Conservation (phyloP, 768 basidiomycete species). For the Lentinula boryana region DNA sequence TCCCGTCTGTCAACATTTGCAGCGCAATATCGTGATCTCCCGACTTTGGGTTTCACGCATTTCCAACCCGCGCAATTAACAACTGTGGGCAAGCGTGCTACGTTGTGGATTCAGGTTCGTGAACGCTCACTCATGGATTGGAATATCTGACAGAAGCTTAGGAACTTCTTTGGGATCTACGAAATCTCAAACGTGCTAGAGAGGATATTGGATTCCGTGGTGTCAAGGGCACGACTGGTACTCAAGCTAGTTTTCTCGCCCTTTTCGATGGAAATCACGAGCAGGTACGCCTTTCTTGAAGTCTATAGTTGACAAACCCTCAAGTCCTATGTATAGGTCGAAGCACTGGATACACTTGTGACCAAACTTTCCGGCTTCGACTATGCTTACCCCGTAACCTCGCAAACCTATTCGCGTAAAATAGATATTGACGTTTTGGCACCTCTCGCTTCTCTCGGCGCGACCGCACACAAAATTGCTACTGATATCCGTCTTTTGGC, state of each 20-base stretch:
- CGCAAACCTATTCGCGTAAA: constrained; percentile 98
- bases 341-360: constrained; percentile 81
- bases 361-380: constrained; percentile 89
- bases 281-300: constrained; percentile 44
- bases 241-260: constrained; percentile 92
- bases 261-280: constrained; percentile 94
- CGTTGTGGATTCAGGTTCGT: constrained; percentile 88
- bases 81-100: constrained; percentile 95
- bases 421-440: constrained; percentile 92
- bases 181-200: constrained; percentile 84
- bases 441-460: constrained; percentile 85
- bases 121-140: not conserved
- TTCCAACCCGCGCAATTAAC: constrained; percentile 99
- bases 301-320: not conserved
- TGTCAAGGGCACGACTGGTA: constrained; percentile 99
- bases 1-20: constrained; percentile 85
- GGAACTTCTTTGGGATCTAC: constrained; percentile 95
- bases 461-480: constrained; percentile 96
- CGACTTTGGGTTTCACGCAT: constrained; percentile 96
- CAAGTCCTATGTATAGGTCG: constrained; percentile 47
- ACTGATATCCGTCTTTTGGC: constrained; percentile 93
- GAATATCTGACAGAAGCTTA: constrained; percentile 18
- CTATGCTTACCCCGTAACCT: constrained; percentile 96
- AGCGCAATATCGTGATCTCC: constrained; percentile 76
- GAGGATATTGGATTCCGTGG: constrained; percentile 96